These are phyloP conservation scores for Neurospora sp. DNA, from an alignment of 2,329 filamentous ascomycete species.

Conservation along the genomic window DNA sequence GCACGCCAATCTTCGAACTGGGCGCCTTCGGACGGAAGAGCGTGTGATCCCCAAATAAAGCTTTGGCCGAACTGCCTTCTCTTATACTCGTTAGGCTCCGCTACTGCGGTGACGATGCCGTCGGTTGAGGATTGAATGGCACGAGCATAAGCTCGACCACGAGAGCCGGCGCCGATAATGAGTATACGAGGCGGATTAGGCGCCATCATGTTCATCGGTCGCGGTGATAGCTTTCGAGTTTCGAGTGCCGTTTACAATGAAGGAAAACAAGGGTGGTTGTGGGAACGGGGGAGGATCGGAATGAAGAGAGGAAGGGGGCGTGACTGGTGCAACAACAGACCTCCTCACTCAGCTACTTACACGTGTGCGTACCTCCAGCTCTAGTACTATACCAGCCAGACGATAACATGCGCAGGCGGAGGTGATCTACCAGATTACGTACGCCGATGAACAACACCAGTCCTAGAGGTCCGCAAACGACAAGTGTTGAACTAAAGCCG, in stretches of 20 bases:
- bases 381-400: background rate
- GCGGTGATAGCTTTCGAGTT: constrained; percentile 4
- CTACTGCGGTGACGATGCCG: constrained; percentile 65
- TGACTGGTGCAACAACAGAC: background rate
- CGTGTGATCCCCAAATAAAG: constrained; percentile 58
- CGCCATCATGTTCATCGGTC: constrained; percentile 25
- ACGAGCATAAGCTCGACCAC: constrained; percentile 63
- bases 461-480: background rate
- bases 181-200: constrained; percentile 54
- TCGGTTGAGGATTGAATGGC: constrained; percentile 55
- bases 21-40: constrained; percentile 45
- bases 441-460: background rate
- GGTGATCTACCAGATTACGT: background rate
- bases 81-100: constrained; percentile 73
- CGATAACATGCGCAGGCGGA: background rate
- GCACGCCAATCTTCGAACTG: constrained; percentile 65
- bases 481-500: background rate
- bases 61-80: constrained; percentile 57
- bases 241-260: background rate
- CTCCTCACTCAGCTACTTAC: background rate
- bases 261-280: background rate
- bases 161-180: constrained; percentile 73
- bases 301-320: background rate
- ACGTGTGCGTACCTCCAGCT: background rate
- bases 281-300: background rate